Evolutionary conservation across 2,329 filamentous ascomycete genomes (phyloP).

Genomic region (Alternaria sp.): DNA sequence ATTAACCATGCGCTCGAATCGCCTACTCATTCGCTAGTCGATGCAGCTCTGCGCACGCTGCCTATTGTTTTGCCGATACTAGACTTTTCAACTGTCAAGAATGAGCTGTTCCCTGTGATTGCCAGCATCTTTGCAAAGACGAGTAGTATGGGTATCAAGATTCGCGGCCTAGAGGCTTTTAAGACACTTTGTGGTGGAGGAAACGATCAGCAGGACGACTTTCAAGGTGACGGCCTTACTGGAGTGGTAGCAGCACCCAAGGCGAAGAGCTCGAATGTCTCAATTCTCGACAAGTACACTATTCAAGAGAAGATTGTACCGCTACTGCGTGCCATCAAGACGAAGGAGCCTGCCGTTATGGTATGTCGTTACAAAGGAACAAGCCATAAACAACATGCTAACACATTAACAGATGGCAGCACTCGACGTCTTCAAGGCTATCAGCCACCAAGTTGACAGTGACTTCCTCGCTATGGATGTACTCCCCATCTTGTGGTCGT

Average conservation of each 20-base stretch:
- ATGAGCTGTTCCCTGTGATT: constrained; percentile 92
- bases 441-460: constrained; percentile 80
- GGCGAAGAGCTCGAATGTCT: constrained; percentile 70
- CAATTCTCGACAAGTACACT: constrained; percentile 93
- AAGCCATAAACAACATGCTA: constrained; percentile 3
- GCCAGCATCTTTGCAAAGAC: constrained; percentile 91
- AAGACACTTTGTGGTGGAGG: constrained; percentile 83
- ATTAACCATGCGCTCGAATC: constrained; percentile 85
- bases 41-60: constrained; percentile 80
- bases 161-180: constrained; percentile 88
- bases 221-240: constrained; percentile 72
- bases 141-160: constrained; percentile 91
- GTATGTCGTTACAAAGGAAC: constrained; percentile 35
- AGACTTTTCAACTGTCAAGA: constrained; percentile 96
- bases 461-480: constrained; percentile 94
- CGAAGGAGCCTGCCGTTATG: constrained; percentile 97
- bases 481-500: constrained; percentile 86
- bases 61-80: constrained; percentile 83
- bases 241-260: constrained; percentile 65
- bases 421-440: constrained; percentile 80
- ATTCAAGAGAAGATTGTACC: constrained; percentile 98
- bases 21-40: constrained; percentile 85
- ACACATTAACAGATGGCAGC: constrained; percentile 69
- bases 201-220: constrained; percentile 43
- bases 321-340: constrained; percentile 90